Conservation (phyloP, 176 grass and related monocot species). For the Phyllostachys edulis region DNA sequence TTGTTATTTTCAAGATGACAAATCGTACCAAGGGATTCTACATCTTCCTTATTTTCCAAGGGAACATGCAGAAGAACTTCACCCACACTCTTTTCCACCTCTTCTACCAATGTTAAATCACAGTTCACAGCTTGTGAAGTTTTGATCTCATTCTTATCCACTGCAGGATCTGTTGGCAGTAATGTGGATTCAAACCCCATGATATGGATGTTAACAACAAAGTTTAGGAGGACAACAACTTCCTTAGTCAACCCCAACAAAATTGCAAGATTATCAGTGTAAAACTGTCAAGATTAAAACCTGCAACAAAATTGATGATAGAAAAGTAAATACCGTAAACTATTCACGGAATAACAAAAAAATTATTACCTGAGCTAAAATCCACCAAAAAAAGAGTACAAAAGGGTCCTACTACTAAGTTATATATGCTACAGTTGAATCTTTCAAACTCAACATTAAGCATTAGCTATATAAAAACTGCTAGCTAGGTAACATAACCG, state of each 20-base stretch:
- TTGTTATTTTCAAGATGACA: conserved; percentile 21
- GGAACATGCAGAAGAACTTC: conserved; percentile 14
- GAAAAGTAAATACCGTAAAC: conserved; percentile 4
- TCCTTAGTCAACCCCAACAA: background rate
- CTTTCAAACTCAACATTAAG: background rate
- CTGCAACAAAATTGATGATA: conserved; percentile 6
- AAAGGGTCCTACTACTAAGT: background rate
- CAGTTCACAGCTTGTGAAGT: conserved; percentile 1
- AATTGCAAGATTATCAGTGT: too few species aligned
- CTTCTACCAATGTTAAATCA: conserved; percentile 6
- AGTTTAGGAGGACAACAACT: background rate
- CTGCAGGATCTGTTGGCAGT: background rate
- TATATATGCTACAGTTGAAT: background rate
- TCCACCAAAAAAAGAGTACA: background rate
- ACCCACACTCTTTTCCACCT: conserved; percentile 8
- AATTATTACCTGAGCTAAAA: background rate
- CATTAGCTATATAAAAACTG: background rate
- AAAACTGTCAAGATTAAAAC: background rate
- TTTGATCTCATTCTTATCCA: background rate
- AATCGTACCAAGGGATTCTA: conserved; percentile 2
- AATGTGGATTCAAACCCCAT: conserved; percentile 24
- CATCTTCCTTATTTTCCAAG: conserved; percentile 21
- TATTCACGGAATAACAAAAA: background rate
- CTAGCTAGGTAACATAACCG: background rate
- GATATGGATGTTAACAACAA: background rate